Evolutionary conservation across 208 protist genomes (phyloP).

Genomic region (Trichomonas vaginalis): DNA sequence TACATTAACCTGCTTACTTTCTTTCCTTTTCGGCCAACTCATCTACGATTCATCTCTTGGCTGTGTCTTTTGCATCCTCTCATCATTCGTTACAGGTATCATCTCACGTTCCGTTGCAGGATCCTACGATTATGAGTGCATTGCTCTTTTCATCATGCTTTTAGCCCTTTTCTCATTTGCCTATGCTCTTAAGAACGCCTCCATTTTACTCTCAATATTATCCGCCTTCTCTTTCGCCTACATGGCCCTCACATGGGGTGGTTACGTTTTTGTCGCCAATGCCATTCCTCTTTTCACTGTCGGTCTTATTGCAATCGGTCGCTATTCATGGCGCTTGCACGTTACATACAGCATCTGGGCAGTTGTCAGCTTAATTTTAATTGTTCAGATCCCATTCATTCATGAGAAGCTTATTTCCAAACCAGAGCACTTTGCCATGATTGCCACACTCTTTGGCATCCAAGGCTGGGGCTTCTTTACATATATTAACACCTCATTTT

Average conservation of each 20-base stretch:
- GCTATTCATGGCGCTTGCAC: constrained; percentile 63
- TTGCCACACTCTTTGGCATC: constrained; percentile 62
- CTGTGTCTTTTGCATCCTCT: neutral
- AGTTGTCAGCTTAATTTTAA: constrained; percentile 67
- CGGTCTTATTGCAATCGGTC: constrained; percentile 56
- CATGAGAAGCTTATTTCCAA: constrained; percentile 68
- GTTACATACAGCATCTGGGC: constrained; percentile 76
- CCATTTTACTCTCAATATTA: constrained; percentile 49
- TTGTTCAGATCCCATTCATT: constrained; percentile 71
- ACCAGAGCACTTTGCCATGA: constrained; percentile 69
- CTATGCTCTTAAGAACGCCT: constrained; percentile 56
- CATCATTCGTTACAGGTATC: neutral
- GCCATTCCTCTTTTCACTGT: constrained; percentile 76
- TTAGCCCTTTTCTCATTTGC: constrained; percentile 73
- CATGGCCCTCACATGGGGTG: constrained; percentile 75
- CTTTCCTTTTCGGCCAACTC: neutral
- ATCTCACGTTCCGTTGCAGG: constrained; percentile 86
- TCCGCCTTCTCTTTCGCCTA: constrained; percentile 56
- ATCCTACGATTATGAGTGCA: constrained; percentile 91
- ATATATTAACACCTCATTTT: neutral
- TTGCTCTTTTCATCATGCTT: constrained; percentile 82
- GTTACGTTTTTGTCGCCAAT: constrained; percentile 91
- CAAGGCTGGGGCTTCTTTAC: constrained; percentile 46
- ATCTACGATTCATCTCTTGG: neutral
- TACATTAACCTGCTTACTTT: neutral